Percentiles rank a stretch among this genome's conserved stretches.
phyloP scores from a whole-genome alignment of 1,284 basidiomycete genomes.

The Leccinum holopus region DNA sequence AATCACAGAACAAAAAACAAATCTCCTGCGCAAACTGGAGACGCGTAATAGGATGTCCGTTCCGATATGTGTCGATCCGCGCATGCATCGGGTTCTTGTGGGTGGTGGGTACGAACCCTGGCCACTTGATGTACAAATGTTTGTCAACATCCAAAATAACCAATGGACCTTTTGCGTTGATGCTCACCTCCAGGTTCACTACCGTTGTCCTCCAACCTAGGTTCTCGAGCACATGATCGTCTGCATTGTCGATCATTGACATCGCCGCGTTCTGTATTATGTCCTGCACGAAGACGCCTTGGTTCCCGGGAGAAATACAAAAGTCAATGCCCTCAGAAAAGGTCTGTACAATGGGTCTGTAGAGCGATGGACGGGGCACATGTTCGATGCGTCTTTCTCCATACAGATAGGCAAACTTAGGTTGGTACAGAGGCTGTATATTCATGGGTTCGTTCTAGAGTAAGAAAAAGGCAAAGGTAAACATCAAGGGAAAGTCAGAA shows the following conservation, averaged over 20 bases:
- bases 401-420: conserved; percentile 6
- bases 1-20: conserved; percentile 4
- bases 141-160: background rate
- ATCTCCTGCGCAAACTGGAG: conserved; percentile 13
- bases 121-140: conserved; percentile 14
- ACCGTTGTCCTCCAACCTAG: conserved; percentile 16
- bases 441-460: conserved; percentile 7
- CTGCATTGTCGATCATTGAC: background rate
- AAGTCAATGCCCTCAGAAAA: conserved; percentile 9
- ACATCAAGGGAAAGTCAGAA: background rate
- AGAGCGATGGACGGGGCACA: conserved; percentile 12
- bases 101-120: conserved; percentile 11
- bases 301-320: conserved; percentile 8
- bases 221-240: conserved; percentile 11
- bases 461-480: background rate
- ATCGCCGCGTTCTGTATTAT: conserved; percentile 1
- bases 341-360: conserved; percentile 4
- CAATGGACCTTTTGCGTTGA: background rate
- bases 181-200: conserved; percentile 14
- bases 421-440: conserved; percentile 10
- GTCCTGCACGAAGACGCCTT: conserved; percentile 16
- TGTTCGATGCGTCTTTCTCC: conserved; percentile 9
- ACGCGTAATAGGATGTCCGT: conserved; percentile 11
- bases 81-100: conserved; percentile 4
- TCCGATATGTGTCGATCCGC: conserved; percentile 3